Evolutionary conservation across 345 rosid species (phyloP).

Genomic region (Lenwebbia sp.): DNA sequence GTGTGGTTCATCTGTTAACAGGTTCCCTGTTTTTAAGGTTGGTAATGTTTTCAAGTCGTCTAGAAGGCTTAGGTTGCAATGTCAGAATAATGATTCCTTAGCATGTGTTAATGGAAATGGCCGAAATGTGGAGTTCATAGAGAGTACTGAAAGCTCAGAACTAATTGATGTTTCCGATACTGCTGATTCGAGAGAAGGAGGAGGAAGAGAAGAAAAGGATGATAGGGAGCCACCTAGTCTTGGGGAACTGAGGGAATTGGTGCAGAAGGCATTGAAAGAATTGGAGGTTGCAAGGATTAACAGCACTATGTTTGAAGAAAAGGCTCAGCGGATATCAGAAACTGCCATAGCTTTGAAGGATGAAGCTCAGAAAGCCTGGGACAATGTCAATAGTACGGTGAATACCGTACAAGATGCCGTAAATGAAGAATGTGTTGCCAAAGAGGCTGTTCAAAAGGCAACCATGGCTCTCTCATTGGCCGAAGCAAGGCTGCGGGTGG

Average conservation of each 20-base stretch:
- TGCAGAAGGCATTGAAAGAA: constrained; percentile 52
- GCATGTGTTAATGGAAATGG: constrained; percentile 50
- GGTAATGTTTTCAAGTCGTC: constrained; percentile 13
- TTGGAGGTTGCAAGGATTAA: constrained; percentile 71
- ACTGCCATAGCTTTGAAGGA: constrained; percentile 80
- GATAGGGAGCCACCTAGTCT: constrained; percentile 25
- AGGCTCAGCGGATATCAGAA: constrained; percentile 81
- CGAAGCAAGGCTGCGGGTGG: constrained; percentile 66
- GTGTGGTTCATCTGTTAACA: constrained; percentile 8
- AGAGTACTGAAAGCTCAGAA: constrained; percentile 14
- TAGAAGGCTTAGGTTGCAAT: constrained; percentile 20
- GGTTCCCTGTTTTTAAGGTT: constrained; percentile 12
- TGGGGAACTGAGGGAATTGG: constrained; percentile 51
- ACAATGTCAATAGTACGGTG: constrained; percentile 43
- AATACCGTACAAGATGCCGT: constrained; percentile 47
- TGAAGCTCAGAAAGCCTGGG: constrained; percentile 54
- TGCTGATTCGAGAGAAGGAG: constrained; percentile 11
- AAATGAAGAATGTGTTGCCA: constrained; percentile 52
- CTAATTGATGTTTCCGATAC: constrained; percentile 13
- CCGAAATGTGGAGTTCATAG: constrained; percentile 30
- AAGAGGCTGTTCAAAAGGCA: constrained; percentile 69
- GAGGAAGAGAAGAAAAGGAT: constrained; percentile 24
- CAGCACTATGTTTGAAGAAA: constrained; percentile 76
- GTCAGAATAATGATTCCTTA: constrained; percentile 62
- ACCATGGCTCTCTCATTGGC: constrained; percentile 82